Evolutionary conservation across 352 stramenopile genomes (phyloP), one percentile per base, ranked within the genome.

Genomic region (Globisporangium okanoganense): DNA sequence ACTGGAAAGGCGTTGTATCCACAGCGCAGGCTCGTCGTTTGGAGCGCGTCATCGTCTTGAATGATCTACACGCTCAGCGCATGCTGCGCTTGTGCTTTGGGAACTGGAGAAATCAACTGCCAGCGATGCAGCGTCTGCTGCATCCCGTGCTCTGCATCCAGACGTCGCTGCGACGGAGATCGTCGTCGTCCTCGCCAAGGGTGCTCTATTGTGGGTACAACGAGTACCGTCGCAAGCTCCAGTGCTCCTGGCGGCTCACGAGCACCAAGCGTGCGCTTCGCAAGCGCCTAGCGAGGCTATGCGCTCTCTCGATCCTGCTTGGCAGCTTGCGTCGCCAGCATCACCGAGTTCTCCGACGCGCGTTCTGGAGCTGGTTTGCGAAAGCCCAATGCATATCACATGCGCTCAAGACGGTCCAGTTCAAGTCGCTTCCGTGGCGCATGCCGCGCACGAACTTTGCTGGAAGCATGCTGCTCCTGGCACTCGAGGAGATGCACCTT

Each of bases 351-450:
- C 47, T 73, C 18, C 75, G 69, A 16, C 72, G 67, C 47, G 62
- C 78, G 18, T 36, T 86, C 12, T 88, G 78, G 76, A 45, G 47
- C n/a, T 88, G 78, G 78, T 75, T 86, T 44, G 58, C 65, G 3
- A 56, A 43, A 20, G 55, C 70, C 3, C 75, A 82, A 27, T 18
- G 35, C 38, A 63, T 65, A 22, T 78, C 73, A 7, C 53, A 36
- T 0, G 48, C 64, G 6, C 54, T 84, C 7, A 27, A 47, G 52
- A 54, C 51, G 24, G 55, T 63, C 5, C 54, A 22, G 33, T 77
- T 72, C 49, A 25, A n/a, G 3, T 47, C 55, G 35, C 27, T 76
- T 10, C 67, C 67, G 5, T 74, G 70, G 67, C 49, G 60, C 5
- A 45, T 41, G 13, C 25, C 29, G 3, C 44, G 45, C 33, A 62